Evolutionary conservation across 176 grass and related monocot species (phyloP).

Genomic region (Leersia perrieri): DNA sequence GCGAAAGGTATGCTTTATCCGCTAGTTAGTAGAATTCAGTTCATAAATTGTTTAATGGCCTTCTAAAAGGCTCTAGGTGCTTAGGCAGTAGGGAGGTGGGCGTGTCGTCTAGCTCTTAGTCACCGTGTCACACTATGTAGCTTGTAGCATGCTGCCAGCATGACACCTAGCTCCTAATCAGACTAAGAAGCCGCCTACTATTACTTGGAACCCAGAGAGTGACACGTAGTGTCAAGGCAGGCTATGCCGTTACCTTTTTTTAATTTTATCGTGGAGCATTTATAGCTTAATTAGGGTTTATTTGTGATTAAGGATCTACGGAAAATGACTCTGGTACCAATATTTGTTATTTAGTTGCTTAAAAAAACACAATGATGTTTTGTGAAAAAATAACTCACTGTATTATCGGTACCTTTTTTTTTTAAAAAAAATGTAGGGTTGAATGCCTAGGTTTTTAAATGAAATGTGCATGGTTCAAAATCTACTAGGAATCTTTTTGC

Average conservation of each 20-base stretch:
- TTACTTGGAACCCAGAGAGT: not conserved
- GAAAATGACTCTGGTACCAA: not conserved
- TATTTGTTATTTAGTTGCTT: not conserved
- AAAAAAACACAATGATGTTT: not conserved
- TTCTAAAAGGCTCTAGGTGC: not conserved
- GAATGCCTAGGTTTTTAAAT: not conserved
- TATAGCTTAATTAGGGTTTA: not conserved
- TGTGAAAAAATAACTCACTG: conserved; percentile 4
- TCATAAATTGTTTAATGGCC: not conserved
- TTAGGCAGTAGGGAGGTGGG: not conserved
- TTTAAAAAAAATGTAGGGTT: not conserved
- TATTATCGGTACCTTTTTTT: no score
- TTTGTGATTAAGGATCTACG: not conserved
- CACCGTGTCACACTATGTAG: not conserved
- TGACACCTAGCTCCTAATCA: not conserved
- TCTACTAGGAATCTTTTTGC: not conserved
- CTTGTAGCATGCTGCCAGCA: not conserved
- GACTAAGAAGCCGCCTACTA: not conserved
- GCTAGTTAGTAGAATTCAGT: not conserved
- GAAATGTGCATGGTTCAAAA: conserved; percentile 7
- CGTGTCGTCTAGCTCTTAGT: not conserved
- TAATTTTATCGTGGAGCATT: not conserved
- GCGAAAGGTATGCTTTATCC: conserved; percentile 54
- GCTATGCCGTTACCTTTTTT: not conserved
- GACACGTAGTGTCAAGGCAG: not conserved